Evolutionary conservation across 345 rosid genomes (phyloP).

Genomic region (Pugionium dolabratum): DNA sequence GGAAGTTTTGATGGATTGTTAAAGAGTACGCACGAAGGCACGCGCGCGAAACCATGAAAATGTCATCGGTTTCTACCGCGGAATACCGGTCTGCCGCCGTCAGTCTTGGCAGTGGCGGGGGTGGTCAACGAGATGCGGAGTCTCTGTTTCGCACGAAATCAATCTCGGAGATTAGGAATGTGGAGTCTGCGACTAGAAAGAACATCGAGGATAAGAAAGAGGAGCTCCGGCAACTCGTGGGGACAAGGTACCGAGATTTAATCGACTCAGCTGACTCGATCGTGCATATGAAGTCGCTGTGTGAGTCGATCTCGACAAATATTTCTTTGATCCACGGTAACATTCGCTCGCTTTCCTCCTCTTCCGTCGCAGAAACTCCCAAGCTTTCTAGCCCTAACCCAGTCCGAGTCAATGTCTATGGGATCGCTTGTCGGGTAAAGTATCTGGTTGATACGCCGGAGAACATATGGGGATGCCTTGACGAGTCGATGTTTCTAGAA

Average conservation of each 20-base stretch:
- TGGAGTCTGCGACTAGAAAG: conserved; percentile 64
- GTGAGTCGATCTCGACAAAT: conserved; percentile 67
- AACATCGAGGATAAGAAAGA: conserved; percentile 92
- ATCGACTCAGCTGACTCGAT: conserved; percentile 97
- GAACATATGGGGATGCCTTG: conserved; percentile 94
- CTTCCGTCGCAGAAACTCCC: conserved; percentile 56
- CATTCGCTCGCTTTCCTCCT: conserved; percentile 64
- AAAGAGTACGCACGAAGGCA: conserved; percentile 21
- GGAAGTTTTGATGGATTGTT: conserved; percentile 27
- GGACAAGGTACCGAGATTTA: conserved; percentile 86
- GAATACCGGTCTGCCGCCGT: conserved; percentile 46
- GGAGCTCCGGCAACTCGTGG: conserved; percentile 91
- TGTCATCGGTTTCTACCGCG: conserved; percentile 44
- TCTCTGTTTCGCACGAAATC: conserved; percentile 76
- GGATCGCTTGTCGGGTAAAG: conserved; percentile 86
- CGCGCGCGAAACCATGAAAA: conserved; percentile 42
- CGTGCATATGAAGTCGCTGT: conserved; percentile 79
- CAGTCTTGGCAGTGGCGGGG: conserved; percentile 41
- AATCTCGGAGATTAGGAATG: conserved; percentile 75
- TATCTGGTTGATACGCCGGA: conserved; percentile 91
- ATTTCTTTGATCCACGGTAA: conserved; percentile 62
- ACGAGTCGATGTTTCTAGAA: conserved; percentile 85
- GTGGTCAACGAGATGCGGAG: conserved; percentile 79
- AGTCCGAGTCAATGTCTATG: conserved; percentile 53
- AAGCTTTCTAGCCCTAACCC: conserved; percentile 40